Evolutionary conservation across 164 flowering plant species (phyloP), one percentile per base, ranked within the genome.

Genomic region (Warburgia ugandensis): DNA sequence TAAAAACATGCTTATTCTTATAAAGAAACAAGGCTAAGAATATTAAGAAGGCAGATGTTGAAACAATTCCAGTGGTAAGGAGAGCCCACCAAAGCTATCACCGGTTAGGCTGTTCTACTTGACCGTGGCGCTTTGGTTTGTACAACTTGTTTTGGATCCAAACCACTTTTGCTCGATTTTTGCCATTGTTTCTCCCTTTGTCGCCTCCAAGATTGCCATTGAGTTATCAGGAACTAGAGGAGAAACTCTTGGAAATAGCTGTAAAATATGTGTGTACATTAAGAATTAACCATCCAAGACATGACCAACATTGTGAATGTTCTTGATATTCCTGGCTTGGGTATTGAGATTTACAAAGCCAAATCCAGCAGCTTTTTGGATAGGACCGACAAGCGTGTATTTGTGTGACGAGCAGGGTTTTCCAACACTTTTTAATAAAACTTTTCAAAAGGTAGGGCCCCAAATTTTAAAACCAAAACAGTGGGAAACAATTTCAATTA

Each of bases 231-330:
- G 17, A 4, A 68, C 62, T 7, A 67, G 36, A 2, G 66, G 64
- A 5, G 65, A 59, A 5, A 52, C 59, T 44, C 11, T 52, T 0
- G 71, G 71, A 43, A 71, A 64, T 5, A 33, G 67, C 71, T 63
- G 37, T 48, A 9, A n/a, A n/a, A n/a, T n/a, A n/a, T n/a, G n/a
- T n/a, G n/a, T n/a, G n/a, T n/a, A n/a, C n/a, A n/a, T n/a, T n/a
- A n/a, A n/a, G n/a, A n/a, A n/a, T n/a, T n/a, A n/a, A n/a, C n/a
- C n/a, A n/a, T n/a, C n/a, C n/a, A n/a, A n/a, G n/a, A n/a, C n/a
- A n/a, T n/a, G n/a, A n/a, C n/a, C n/a, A n/a, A n/a, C n/a, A n/a
- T n/a, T n/a, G n/a, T n/a, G n/a, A n/a, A n/a, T n/a, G n/a, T n/a
- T n/a, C n/a, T n/a, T n/a, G n/a, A n/a, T n/a, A n/a, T n/a, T n/a